Conservation (phyloP, 306 rosid species). For the Inga laurina region DNA sequence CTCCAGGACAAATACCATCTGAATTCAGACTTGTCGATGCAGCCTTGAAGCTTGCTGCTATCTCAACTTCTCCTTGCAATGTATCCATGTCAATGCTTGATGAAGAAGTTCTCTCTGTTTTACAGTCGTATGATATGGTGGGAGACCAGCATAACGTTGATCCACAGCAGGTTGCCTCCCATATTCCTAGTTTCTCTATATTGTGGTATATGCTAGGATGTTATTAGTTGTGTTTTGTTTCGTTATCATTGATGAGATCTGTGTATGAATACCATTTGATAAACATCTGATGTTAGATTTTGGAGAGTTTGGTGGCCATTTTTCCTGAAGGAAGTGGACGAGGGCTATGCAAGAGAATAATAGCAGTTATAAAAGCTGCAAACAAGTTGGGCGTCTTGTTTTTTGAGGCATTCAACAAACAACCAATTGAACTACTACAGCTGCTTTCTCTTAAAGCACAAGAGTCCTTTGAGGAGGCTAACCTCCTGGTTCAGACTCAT, state of each 20-base stretch:
- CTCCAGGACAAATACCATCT: conserved; percentile 76
- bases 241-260: conserved; percentile 15
- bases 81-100: conserved; percentile 68
- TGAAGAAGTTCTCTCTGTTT: conserved; percentile 66
- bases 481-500: conserved; percentile 82
- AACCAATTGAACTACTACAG: conserved; percentile 89
- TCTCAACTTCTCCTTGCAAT: conserved; percentile 61
- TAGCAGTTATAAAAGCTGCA: conserved; percentile 89
- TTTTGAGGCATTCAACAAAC: conserved; percentile 87
- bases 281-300: conserved; percentile 54
- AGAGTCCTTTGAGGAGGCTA: conserved; percentile 95
- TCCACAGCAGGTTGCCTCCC: conserved; percentile 67
- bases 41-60: conserved; percentile 79
- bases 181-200: conserved; percentile 6
- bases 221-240: background rate
- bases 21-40: conserved; percentile 86
- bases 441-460: conserved; percentile 97
- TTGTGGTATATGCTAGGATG: conserved; percentile 9
- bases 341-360: conserved; percentile 85
- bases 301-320: conserved; percentile 71
- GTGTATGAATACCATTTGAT: conserved; percentile 25
- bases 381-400: conserved; percentile 76
- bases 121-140: conserved; percentile 50
- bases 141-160: conserved; percentile 53
- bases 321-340: conserved; percentile 85